These are phyloP conservation scores for Hypomontagnella submonticulosa DNA, from an alignment of 495 filamentous ascomycete species.

Conservation along the genomic window DNA sequence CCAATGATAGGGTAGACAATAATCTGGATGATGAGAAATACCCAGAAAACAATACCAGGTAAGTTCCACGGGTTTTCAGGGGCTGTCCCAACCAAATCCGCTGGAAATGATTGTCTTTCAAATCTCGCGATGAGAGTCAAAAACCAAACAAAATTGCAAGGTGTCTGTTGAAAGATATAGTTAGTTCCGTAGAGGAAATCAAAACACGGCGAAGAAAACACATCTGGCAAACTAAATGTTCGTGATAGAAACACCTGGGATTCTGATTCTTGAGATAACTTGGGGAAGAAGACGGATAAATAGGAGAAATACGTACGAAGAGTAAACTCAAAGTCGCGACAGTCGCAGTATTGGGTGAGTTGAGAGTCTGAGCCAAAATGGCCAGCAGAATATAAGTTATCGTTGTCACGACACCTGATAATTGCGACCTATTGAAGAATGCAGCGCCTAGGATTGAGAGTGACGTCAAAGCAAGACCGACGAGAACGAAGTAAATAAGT, in stretches of 20 bases:
- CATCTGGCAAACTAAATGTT: too few relatives aligned
- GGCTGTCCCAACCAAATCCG: conserved; percentile 66
- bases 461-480: conserved; percentile 72
- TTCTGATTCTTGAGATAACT: neutral
- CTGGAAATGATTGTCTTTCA: conserved; percentile 64
- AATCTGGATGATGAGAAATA: conserved; percentile 78
- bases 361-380: conserved; percentile 73
- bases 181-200: neutral
- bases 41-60: conserved; percentile 72
- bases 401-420: conserved; percentile 75
- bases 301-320: conserved; percentile 56
- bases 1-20: conserved; percentile 76
- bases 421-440: conserved; percentile 81
- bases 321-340: conserved; percentile 73
- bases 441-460: conserved; percentile 76
- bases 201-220: too few relatives aligned
- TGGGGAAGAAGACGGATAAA: neutral
- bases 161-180: conserved; percentile 51
- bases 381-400: conserved; percentile 74
- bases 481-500: conserved; percentile 70
- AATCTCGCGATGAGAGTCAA: conserved; percentile 74
- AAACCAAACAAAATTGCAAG: conserved; percentile 81
- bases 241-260: too few relatives aligned
- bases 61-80: conserved; percentile 70
- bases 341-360: conserved; percentile 64